Conservation (phyloP, 345 rosid species). For the Conringia planisiliqua region DNA sequence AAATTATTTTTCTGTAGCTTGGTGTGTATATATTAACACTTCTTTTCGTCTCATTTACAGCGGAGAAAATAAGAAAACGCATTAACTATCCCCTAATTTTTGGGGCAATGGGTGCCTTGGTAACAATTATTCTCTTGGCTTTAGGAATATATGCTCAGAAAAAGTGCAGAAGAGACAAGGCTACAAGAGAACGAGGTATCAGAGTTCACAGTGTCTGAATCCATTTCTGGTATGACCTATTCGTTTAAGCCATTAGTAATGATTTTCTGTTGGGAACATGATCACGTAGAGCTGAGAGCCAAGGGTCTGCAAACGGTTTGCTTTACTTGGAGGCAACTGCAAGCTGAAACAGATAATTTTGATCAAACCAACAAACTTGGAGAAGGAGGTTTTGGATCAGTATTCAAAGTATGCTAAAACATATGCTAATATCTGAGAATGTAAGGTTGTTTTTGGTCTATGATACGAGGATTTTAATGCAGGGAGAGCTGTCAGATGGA, state of each 20-base stretch:
- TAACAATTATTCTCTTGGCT: slow-evolving; percentile 8
- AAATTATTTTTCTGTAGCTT: too few species aligned
- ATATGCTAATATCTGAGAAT: background rate
- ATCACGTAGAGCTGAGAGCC: slow-evolving; percentile 1
- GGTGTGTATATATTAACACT: background rate
- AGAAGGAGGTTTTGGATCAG: slow-evolving; percentile 37
- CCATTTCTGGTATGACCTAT: background rate
- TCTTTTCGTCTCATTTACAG: background rate
- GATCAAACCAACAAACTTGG: slow-evolving; percentile 28
- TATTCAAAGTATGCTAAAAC: slow-evolving; percentile 11
- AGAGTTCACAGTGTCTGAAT: background rate
- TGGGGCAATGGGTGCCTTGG: background rate
- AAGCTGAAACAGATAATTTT: slow-evolving; percentile 28
- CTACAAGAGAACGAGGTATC: background rate
- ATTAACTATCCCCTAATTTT: background rate
- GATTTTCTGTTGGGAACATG: background rate
- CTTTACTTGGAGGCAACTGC: slow-evolving; percentile 25
- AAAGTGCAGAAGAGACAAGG: background rate
- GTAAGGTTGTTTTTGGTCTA: background rate
- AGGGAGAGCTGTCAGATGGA: too few species aligned
- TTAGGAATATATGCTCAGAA: slow-evolving; percentile 37
- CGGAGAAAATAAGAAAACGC: background rate
- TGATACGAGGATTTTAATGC: background rate
- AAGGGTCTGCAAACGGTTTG: slow-evolving; percentile 5
- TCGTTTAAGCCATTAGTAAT: background rate